Evolutionary conservation across 2,329 filamentous ascomycete species (phyloP).

Genomic region (Scopulariopsis brevicaulis): DNA sequence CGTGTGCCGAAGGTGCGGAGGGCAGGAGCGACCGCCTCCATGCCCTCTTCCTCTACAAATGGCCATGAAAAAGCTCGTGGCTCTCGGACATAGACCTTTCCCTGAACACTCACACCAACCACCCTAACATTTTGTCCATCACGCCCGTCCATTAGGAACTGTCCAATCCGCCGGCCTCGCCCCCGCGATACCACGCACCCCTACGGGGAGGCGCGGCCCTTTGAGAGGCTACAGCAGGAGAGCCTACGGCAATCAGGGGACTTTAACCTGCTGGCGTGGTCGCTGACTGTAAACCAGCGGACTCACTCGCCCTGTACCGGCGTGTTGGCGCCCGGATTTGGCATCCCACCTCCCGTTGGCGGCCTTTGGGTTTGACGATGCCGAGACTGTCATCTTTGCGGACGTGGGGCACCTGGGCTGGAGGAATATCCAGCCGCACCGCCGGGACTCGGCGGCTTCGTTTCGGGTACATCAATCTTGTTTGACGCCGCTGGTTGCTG

Average conservation of each 20-base stretch:
- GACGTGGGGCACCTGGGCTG: conserved; percentile 7
- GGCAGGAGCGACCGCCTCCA: too few species aligned
- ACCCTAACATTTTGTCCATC: too few species aligned
- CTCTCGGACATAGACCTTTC: too few species aligned
- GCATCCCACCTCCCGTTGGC: conserved; percentile 8
- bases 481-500: conserved; percentile 7
- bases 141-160: too few species aligned
- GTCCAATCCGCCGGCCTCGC: too few species aligned
- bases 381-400: conserved; percentile 9
- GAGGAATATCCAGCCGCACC: conserved; percentile 7
- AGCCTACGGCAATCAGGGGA: conserved; percentile 20
- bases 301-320: not conserved
- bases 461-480: conserved; percentile 5
- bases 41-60: too few species aligned
- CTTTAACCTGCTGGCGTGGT: conserved; percentile 20
- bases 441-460: not conserved
- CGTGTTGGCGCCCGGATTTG: conserved; percentile 7
- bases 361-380: conserved; percentile 9
- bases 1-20: too few species aligned
- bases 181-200: too few species aligned
- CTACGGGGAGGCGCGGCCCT: conserved; percentile 18
- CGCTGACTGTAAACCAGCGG: conserved; percentile 4
- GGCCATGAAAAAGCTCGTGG: too few species aligned
- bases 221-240: conserved; percentile 20
- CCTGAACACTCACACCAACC: too few species aligned